Conservation (phyloP, 768 basidiomycete genomes). For the Panaeolus papilionaceus region DNA sequence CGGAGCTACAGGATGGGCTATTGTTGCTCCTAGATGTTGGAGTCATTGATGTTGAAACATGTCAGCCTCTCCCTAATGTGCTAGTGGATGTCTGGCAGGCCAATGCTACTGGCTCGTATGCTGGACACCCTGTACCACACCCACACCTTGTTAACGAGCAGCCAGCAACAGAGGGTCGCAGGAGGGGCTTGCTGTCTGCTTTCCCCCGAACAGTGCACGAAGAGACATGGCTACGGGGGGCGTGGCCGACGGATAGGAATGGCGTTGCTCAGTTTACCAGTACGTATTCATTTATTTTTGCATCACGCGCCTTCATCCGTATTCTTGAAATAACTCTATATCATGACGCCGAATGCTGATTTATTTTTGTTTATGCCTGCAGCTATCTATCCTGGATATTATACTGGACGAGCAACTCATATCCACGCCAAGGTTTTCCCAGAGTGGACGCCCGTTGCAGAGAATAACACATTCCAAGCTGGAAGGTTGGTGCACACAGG, state of each 20-base stretch:
- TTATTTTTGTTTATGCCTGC: background rate
- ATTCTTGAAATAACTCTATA: background rate
- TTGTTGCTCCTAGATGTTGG: slow-evolving; percentile 60
- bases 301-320: background rate
- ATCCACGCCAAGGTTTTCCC: slow-evolving; percentile 62
- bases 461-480: slow-evolving; percentile 52
- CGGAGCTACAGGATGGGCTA: slow-evolving; percentile 57
- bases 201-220: slow-evolving; percentile 49
- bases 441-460: slow-evolving; percentile 46
- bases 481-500: slow-evolving; percentile 52
- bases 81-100: slow-evolving; percentile 68
- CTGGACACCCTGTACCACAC: slow-evolving; percentile 56
- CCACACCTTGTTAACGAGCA: slow-evolving; percentile 49
- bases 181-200: slow-evolving; percentile 47
- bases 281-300: slow-evolving; percentile 30
- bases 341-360: background rate
- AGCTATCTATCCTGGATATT: slow-evolving; percentile 65
- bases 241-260: slow-evolving; percentile 58
- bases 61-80: slow-evolving; percentile 58
- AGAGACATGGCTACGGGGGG: slow-evolving; percentile 58
- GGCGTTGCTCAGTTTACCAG: slow-evolving; percentile 61
- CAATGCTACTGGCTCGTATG: slow-evolving; percentile 60
- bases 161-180: slow-evolving; percentile 53
- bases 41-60: slow-evolving; percentile 64
- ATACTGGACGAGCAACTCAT: slow-evolving; percentile 61